Evolutionary conservation across 495 filamentous ascomycete species (phyloP).

Genomic region (Penicillium pulvis): DNA sequence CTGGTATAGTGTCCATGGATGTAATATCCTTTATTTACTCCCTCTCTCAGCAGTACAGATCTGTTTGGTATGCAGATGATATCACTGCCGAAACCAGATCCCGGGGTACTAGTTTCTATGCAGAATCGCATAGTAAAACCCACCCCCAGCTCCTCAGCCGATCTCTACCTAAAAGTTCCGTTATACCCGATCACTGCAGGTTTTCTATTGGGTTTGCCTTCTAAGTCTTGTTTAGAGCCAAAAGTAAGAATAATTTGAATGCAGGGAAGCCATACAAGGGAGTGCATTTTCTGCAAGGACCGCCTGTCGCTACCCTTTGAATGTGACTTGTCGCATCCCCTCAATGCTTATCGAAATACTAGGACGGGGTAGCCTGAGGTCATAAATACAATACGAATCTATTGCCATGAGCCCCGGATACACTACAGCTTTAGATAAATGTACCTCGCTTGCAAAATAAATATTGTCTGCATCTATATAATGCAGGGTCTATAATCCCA

Average conservation of each 20-base stretch:
- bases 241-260: neutral
- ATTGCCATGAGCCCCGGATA: neutral
- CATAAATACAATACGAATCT: neutral
- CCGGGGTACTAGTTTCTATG: neutral
- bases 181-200: neutral
- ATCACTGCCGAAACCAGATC: neutral
- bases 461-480: neutral
- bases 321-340: slow-evolving; percentile 40
- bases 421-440: neutral
- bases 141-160: slow-evolving; percentile 2
- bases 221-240: neutral
- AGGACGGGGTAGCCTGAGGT: neutral
- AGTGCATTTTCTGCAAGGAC: slow-evolving; percentile 39
- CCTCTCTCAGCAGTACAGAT: neutral
- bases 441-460: neutral
- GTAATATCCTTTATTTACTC: neutral
- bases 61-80: neutral
- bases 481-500: neutral
- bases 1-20: neutral
- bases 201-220: neutral
- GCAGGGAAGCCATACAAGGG: slow-evolving; percentile 12
- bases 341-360: neutral
- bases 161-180: neutral
- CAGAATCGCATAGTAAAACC: slow-evolving; percentile 1
- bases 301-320: slow-evolving; percentile 30